Evolutionary conservation across 768 basidiomycete genomes (phyloP), one percentile per base, ranked within the genome.

Genomic region (Lyophyllum shimeji): DNA sequence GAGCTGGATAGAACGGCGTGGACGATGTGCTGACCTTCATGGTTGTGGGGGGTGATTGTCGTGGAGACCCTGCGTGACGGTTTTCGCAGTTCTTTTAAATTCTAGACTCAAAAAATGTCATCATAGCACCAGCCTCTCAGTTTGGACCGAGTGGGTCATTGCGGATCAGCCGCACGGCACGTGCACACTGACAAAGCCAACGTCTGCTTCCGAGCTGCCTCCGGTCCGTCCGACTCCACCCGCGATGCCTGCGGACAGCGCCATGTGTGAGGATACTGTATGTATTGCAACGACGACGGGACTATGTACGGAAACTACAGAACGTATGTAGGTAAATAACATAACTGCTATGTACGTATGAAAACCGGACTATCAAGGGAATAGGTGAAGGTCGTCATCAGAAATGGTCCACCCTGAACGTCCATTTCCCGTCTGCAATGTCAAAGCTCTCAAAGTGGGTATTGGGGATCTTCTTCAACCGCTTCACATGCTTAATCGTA

Each of bases 351-450:
- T 46, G 42, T 46, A 23, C 29, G 29, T 29, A 29, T 29, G 29
- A 31, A 53, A 29, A 53, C 48, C 39, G 8, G 17, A n/a, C 11
- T 29, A 49, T 20, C 33, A 56, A 48, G 53, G 45, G 43, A 40
- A 44, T 12, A 27, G 31, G 48, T 40, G n/a, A 40, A n/a, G 3
- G n/a, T 7, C 24, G 24, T 39, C 55, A 42, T 81, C 72, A 93
- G 77, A 98, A 99, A 75, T 96, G 93, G 67, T 94, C 87, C 59
- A 98, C 97, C 27, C 80, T 85, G 74, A 99, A 98, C 48, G 85
- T 89, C 96, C 96, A 98, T 71, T 82, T 87, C 50, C 97, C 97
- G 63, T 86, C 84, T 63, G 77, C 77, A 52, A 85, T 79, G 55
- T 94, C 88, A 69, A 90, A 98, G 65, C 73, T 74, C 67, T 90